Conservation (phyloP, 345 rosid genomes). For the Triadica sebifera region DNA sequence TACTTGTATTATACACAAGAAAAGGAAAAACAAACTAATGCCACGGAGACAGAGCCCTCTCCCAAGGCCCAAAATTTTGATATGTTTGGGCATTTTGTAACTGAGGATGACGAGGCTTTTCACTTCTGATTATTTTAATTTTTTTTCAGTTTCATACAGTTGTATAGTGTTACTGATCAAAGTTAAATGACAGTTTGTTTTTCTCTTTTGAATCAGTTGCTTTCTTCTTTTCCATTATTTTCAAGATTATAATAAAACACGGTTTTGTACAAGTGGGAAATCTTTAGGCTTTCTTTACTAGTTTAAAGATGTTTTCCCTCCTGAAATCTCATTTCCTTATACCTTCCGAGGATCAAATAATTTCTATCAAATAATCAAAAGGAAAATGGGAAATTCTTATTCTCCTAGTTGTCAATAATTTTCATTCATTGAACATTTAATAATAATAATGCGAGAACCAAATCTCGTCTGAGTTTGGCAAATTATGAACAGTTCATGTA, state of each 20-base stretch:
- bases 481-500: not conserved
- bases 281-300: not conserved
- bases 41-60: slow-evolving; percentile 45
- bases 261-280: not conserved
- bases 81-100: slow-evolving; percentile 49
- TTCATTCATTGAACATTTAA: slow-evolving; percentile 10
- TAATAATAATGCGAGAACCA: slow-evolving; percentile 7
- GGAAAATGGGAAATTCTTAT: not conserved
- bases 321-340: not conserved
- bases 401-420: slow-evolving; percentile 8
- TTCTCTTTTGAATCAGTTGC: slow-evolving; percentile 6
- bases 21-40: not conserved
- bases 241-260: not conserved
- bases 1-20: slow-evolving; percentile 15
- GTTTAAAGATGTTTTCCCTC: no score
- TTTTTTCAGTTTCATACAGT: slow-evolving; percentile 11
- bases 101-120: slow-evolving; percentile 58
- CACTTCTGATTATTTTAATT: slow-evolving; percentile 30
- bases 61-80: slow-evolving; percentile 50
- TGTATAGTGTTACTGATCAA: slow-evolving; percentile 18
- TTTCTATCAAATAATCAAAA: not conserved
- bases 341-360: not conserved
- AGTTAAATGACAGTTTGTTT: not conserved
- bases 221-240: not conserved
- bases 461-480: not conserved